Evolutionary conservation across 805 yeast species (phyloP), one percentile per base, ranked within the genome.

Genomic region (Scheffersomyces spartinae): DNA sequence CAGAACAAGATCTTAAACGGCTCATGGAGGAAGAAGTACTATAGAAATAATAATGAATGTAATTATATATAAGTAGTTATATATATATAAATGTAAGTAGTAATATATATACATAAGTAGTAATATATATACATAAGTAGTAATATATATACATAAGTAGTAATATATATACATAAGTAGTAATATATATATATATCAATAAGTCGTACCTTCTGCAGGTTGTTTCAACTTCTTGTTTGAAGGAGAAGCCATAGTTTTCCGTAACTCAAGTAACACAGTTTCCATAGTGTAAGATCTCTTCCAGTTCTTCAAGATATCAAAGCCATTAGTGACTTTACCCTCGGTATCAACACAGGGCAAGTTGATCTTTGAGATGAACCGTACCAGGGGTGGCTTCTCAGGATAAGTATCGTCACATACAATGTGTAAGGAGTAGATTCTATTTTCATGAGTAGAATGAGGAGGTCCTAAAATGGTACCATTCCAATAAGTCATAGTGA

Each of bases 401-500:
- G 99, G 99, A 49, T 91, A 91, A 5, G 65, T 58, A 4, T 71
- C 73, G 12, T 85, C 96, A 49, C 96, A 86, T 35, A 71, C 74
- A 25, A 91, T 72, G 27, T 69, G 73, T 29, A 91, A 62, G 18
- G 83, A 76, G 51, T 91, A 91, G 35, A 91, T 91, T 46, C 98
- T 68, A 53, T 91, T 91, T 50, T 86, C 96, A 49, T 88, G 96
- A 15, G 71, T 71, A 9, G 61, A 54, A 44, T 81, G 94, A 18
- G 98, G 98, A 4, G 99, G 98, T 0, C 99, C 99, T 36, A 91
- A 61, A 26, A 91, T 88, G 17, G 99, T 91, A 8, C 96, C 98
- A 55, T 86, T 91, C 99, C 99, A 91, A 42, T 78, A 56, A 7
- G 94, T 80, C 94, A 91, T 83, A 26, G 85, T 62, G 38, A 86